Percentiles rank a stretch among this genome's conserved stretches.
phyloP scores from a whole-genome alignment of 805 yeast genomes.

The Ogataea paraovalis region DNA sequence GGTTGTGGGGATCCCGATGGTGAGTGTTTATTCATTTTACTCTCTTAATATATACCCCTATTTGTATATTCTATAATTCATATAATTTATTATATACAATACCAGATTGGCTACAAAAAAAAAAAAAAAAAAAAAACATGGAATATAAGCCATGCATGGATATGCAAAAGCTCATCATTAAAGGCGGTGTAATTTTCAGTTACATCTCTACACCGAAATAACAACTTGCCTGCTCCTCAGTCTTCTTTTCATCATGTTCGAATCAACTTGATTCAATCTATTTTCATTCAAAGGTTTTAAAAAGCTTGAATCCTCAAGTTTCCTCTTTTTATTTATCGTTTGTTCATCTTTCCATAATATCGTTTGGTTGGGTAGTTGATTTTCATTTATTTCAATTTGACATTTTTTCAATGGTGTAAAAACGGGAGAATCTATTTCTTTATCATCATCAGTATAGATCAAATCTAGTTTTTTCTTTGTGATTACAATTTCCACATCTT shows the following conservation, averaged over 20 bases:
- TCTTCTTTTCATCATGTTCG: neutral
- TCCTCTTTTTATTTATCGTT: neutral
- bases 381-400: neutral
- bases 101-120: neutral
- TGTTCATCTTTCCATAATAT: neutral
- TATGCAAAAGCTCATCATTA: too few relatives aligned
- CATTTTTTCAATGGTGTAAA: conserved; percentile 10
- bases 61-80: neutral
- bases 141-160: neutral
- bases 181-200: neutral
- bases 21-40: neutral
- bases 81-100: neutral
- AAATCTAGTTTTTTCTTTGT: neutral
- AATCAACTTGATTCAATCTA: too few relatives aligned
- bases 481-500: neutral
- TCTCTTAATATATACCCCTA: neutral
- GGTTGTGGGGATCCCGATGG: neutral
- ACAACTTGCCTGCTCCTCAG: neutral
- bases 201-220: too few relatives aligned
- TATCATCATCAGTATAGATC: neutral
- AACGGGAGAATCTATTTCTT: conserved; percentile 10
- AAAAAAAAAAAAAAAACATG: neutral
- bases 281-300: neutral
- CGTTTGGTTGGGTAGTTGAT: neutral
- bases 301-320: neutral